A percentile compares a stretch with the other conserved stretches of the same genome.
Conservation (phyloP, 2,329 filamentous ascomycete genomes). For the Trichothecium roseum region DNA sequence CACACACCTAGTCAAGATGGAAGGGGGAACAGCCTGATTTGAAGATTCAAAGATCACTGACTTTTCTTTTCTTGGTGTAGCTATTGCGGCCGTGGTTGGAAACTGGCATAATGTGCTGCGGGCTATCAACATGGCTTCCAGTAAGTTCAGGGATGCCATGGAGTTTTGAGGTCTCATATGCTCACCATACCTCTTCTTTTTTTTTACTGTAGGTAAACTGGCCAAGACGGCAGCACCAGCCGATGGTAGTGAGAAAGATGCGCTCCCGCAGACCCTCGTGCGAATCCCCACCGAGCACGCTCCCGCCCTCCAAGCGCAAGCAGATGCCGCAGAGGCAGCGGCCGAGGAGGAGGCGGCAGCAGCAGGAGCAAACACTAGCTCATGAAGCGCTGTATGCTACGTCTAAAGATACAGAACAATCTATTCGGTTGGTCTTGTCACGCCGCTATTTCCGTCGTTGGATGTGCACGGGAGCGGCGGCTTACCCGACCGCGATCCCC, state of each 20-base stretch:
- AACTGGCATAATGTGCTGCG: constrained; percentile 84
- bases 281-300: constrained; percentile 76
- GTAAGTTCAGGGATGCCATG: too few species aligned
- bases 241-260: constrained; percentile 29
- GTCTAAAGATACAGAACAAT: too few species aligned
- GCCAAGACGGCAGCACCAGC: constrained; percentile 43
- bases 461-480: too few species aligned
- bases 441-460: too few species aligned
- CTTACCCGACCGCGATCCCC: too few species aligned
- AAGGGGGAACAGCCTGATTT: too few species aligned
- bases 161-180: too few species aligned
- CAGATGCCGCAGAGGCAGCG: constrained; percentile 37
- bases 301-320: constrained; percentile 50
- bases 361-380: not conserved
- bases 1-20: too few species aligned
- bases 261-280: constrained; percentile 71
- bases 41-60: too few species aligned
- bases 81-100: constrained; percentile 71
- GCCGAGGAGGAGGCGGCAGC: constrained; percentile 23
- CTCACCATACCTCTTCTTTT: not conserved
- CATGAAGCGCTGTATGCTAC: too few species aligned
- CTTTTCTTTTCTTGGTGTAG: constrained; percentile 28
- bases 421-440: too few species aligned
- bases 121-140: constrained; percentile 78
- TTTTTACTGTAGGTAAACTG: constrained; percentile 60